Base-by-base conservation (phyloP, 768 basidiomycete genomes). In the Albatrellus ellisii region DNA sequence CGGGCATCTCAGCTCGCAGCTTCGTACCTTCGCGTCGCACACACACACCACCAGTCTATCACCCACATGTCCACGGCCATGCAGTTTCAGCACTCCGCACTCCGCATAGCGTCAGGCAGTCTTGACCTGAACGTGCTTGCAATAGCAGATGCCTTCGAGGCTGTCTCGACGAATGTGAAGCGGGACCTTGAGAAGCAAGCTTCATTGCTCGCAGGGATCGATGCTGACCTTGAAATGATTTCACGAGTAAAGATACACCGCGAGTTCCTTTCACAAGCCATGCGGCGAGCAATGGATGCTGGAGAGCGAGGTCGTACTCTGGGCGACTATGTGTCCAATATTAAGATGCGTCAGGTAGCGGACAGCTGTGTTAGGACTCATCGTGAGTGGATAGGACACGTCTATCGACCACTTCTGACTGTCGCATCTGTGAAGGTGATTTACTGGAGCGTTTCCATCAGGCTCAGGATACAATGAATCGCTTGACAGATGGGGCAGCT, bases 291-390 rank as follows among this genome's bases (percentile, higher is more conserved):
- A 2, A 81, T 86, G 33, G 81, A 86, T 44, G 65, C 70, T 0
- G 86, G 83, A 3, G 77, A 77, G 43, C 70, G 65, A 42, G 70
- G 70, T 11, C 67, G 86, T 34, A 81, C 79, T 9, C 58, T 90
- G 29, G 83, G 79, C 9, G 84, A 85, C 55, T 90, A 88, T 57
- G 84, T 90, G 20, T 79, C 79, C 12, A 70, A 67, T 49, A 72
- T 65, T 38, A 85, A 79, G 62, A 90, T 90, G 86, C 70, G 66
- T 51, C 72, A 82, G 54, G 86, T 90, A 1, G 81, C 75, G 2
- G 80, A 80, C 12, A 74, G 70, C 3, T 87, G 84, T 61, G 54
- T 63, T 12, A 68, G 69, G 36, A 76, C 79, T 20, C 80, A 88
- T 63, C 73, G 84, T 82, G 44, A 29, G 72, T 53, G 17, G 9